Evolutionary conservation across 2,329 filamentous ascomycete species (phyloP).

Genomic region (Thermomyces lanuginosus): DNA sequence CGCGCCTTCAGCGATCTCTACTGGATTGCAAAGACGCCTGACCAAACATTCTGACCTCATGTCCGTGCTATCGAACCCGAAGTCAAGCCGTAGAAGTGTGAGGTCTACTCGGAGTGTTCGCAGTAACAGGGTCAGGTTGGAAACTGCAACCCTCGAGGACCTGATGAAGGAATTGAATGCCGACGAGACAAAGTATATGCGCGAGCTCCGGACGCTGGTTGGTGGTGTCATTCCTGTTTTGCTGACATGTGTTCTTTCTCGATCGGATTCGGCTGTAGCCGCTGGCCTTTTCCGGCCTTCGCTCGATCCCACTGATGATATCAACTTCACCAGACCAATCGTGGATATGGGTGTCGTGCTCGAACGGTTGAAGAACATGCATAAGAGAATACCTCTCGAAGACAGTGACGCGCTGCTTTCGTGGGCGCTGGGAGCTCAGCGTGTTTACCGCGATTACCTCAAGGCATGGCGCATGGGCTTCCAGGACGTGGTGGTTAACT

Average conservation of each 20-base stretch:
- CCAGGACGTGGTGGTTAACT: conserved; percentile 83
- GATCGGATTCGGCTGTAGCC: conserved; percentile 47
- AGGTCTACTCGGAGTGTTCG: conserved; percentile 65
- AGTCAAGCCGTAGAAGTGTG: conserved; percentile 48
- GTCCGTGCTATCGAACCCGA: conserved; percentile 62
- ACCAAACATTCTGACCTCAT: conserved; percentile 90
- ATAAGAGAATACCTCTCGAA: conserved; percentile 61
- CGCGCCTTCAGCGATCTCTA: conserved; percentile 30
- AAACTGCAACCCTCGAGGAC: conserved; percentile 54
- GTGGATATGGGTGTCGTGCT: conserved; percentile 85
- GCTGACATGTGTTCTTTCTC: conserved; percentile 64
- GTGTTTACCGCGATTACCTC: conserved; percentile 72
- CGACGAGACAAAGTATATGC: conserved; percentile 75
- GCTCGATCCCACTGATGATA: conserved; percentile 37
- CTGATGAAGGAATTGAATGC: conserved; percentile 63
- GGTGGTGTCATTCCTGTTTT: conserved; percentile 91
- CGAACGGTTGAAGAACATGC: conserved; percentile 64
- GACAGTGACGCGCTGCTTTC: conserved; percentile 55
- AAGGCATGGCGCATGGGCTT: conserved; percentile 84
- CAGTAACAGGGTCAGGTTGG: conserved; percentile 50
- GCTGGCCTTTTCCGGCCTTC: conserved; percentile 51
- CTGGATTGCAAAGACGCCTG: conserved; percentile 51
- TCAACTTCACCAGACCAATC: conserved; percentile 64
- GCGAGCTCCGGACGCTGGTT: conserved; percentile 81
- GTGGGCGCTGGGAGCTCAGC: conserved; percentile 66